Evolutionary conservation across 495 filamentous ascomycete genomes (phyloP).

Genomic region (Aspergillus nanangensis): DNA sequence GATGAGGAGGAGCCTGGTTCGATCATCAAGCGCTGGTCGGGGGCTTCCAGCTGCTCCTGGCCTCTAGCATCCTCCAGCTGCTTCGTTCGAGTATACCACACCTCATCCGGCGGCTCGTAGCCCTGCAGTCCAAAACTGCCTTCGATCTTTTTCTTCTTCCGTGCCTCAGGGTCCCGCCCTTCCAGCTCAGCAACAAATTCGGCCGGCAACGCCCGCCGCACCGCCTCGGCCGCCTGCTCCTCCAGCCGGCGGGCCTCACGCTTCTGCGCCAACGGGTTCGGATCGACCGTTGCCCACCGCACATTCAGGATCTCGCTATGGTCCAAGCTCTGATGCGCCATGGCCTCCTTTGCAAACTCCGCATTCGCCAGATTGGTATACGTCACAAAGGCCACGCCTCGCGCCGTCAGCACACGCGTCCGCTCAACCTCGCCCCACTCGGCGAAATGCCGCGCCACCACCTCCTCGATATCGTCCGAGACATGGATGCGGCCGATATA

Average conservation of each 20-base stretch:
- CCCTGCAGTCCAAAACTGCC: conserved; percentile 84
- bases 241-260: conserved; percentile 86
- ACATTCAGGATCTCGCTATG: conserved; percentile 93
- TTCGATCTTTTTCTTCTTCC: conserved; percentile 85
- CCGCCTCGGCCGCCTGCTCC: conserved; percentile 97
- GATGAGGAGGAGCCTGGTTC: conserved; percentile 27
- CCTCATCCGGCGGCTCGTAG: conserved; percentile 91
- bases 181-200: conserved; percentile 93
- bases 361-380: conserved; percentile 81
- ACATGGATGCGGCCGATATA: conserved; percentile 93
- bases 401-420: conserved; percentile 79
- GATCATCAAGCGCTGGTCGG: conserved; percentile 40
- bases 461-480: conserved; percentile 95
- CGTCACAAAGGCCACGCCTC: conserved; percentile 90
- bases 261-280: conserved; percentile 92
- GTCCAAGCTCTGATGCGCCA: conserved; percentile 83
- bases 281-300: conserved; percentile 93
- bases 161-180: conserved; percentile 78
- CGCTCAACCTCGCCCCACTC: conserved; percentile 93
- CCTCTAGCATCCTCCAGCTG: conserved; percentile 40
- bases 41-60: conserved; percentile 38
- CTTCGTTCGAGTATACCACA: conserved; percentile 74
- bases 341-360: conserved; percentile 88
- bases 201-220: conserved; percentile 82
- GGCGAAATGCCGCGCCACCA: conserved; percentile 88